Base-by-base conservation (phyloP, 139 green algal species). In the Edaphochlamys debaryana region DNA sequence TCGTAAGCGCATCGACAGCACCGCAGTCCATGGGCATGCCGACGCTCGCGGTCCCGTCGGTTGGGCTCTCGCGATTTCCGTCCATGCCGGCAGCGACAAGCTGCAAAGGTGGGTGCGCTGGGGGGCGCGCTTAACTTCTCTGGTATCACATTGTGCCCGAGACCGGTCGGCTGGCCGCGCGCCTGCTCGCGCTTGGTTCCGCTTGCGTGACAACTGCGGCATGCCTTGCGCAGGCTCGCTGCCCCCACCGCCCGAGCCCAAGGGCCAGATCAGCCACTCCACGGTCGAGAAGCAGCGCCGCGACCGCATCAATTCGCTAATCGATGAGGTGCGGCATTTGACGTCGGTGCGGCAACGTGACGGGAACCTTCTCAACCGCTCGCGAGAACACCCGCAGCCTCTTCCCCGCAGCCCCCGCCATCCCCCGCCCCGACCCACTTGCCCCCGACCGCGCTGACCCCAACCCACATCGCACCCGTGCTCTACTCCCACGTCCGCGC, bases 211-310 rank as follows among this genome's bases (percentile, higher is more conserved):
- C 3, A 9, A 25, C 56, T n/a, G 22, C 56, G 1, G 25, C 25
- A n/a, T n/a, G n/a, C n/a, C n/a, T n/a, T n/a, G n/a, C n/a, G n/a
- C n/a, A n/a, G n/a, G n/a, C 19, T 63, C 56, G 17, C 4, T 63
- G 56, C 25, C 5, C 3, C 0, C 13, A 6, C 34, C 34, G 0
- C n/a, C 32, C 25, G 60, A 71, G 60, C 41, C n/a, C 25, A 85
- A 85, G 76, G 76, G 76, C 27, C 82, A 87, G 62, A 79, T 92
- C 19, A 96, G 93, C 87, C 94, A 96, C 85, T 93, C 86, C 87
- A 91, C 88, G 2, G 93, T 97, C 11, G 94, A 97, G 77, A 97
- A 97, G 90, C 92, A 95, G 71, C 89, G 93, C 3, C 85, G 93
- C 13, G 93, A 97, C 76, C 74, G 93, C 30, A 96, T 97, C 85